Base-by-base conservation (phyloP, 1,139 yeast species). In the Eremothecium gossypii region DNA sequence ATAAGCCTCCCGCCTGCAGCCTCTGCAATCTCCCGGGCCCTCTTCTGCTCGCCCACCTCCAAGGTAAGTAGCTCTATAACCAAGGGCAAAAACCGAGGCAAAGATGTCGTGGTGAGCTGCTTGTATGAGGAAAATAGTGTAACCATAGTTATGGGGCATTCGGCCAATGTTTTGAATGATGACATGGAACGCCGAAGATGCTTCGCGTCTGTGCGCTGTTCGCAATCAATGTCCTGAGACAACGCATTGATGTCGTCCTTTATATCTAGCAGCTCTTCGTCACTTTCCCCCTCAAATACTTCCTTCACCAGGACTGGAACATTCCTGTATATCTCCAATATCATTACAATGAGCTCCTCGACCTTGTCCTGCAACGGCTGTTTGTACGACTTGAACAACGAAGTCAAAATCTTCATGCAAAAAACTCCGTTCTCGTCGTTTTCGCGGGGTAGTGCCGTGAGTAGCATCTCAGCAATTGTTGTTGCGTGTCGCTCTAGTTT, bases 91-190 rank as follows among this genome's bases (percentile, higher is more conserved):
- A 91, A 85, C 13, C 68, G 69, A 1, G 93, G 87, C 34, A 91
- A 69, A 1, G 91, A 77, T 0, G 83, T 68, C 39, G 76, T 75
- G 2, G 84, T 85, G 42, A 87, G 66, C 36, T 77, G 77, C 58
- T 86, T 85, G 65, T 89, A 89, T 0, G 95, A 80, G 1, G 95
- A 83, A 54, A 85, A 86, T 42, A 93, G 70, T 7, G 95, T 77
- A 2, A 93, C 98, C 77, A 93, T 84, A 8, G 95, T 89, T 33
- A 93, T 89, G 6, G 99, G 99, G 59, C 97, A 89, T 62, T 93
- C 99, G 0, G 96, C 87, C 45, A 91, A 72, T 8, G 93, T 86
- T 58, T 87, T 89, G 69, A 91, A 91, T 1, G 97, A 87, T 54
- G 63, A 70, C 74, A 84, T 75, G 9, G 93, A 81, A 49, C 73